Evolutionary conservation across 2,329 filamentous ascomycete genomes (phyloP).

Genomic region (Microcyclosporella mali): DNA sequence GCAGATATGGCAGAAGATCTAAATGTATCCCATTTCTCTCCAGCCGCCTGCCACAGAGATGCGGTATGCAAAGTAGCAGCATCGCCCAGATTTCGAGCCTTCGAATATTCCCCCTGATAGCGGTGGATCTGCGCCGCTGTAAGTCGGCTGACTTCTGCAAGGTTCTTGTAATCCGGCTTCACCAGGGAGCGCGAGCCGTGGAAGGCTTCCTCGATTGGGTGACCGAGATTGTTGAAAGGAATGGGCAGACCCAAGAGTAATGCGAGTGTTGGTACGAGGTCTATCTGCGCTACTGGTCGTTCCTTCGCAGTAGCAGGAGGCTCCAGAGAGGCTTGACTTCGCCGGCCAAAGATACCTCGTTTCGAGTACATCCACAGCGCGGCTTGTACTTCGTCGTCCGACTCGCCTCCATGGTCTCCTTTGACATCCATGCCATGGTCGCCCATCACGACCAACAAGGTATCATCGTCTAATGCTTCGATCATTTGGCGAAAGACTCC

Average conservation of each 20-base stretch:
- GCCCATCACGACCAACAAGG: constrained; percentile 92
- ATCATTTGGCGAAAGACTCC: constrained; percentile 66
- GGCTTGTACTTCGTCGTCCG: constrained; percentile 89
- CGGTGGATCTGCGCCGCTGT: constrained; percentile 79
- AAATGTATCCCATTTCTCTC: constrained; percentile 47
- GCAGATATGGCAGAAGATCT: background rate
- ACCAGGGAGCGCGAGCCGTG: constrained; percentile 46
- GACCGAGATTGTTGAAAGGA: constrained; percentile 91
- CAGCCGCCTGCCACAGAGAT: constrained; percentile 55
- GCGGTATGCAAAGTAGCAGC: constrained; percentile 45
- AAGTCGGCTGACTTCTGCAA: constrained; percentile 70
- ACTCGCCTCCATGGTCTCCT: constrained; percentile 97
- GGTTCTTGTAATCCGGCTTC: constrained; percentile 61
- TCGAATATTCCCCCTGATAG: constrained; percentile 79
- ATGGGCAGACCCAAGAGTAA: constrained; percentile 85
- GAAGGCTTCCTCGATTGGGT: constrained; percentile 91
- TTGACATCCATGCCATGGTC: constrained; percentile 98
- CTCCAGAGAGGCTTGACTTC: constrained; percentile 51
- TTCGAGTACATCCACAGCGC: constrained; percentile 99
- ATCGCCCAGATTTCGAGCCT: constrained; percentile 62
- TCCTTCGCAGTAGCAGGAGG: constrained; percentile 68
- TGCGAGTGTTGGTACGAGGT: constrained; percentile 86
- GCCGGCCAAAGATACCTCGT: constrained; percentile 74
- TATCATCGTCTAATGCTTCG: constrained; percentile 69
- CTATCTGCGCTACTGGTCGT: constrained; percentile 75